Base-by-base conservation (phyloP, 2,329 filamentous ascomycete genomes). In the Blastomyces percursus region DNA sequence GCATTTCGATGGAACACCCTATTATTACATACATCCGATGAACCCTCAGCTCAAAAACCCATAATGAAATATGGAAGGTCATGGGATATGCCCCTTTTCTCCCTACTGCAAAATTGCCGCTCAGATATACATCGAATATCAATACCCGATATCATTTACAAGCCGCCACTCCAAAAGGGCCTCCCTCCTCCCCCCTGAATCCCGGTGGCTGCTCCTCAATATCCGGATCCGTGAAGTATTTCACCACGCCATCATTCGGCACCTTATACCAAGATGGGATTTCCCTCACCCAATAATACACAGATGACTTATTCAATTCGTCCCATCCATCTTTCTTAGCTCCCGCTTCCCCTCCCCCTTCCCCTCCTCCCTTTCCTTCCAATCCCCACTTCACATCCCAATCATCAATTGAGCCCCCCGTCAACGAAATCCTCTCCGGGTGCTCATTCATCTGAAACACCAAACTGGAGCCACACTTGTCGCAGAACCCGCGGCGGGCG, bases 241-340 rank as follows among this genome's bases (percentile, higher is more conserved):
- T 71, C 50, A 64, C 63, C 42, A 72, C 63, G 6, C 71, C 71
- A 69, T 78, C 75, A 27, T 76, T 70, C 12, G 73, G 72, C 32
- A 77, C 50, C 35, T 73, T 68, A 69, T 71, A 75, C 75, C 76
- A 78, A 24, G 67, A 65, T 9, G 72, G 71, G 61, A 73, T 76
- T 64, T 80, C 77, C 42, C 71, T 69, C 4, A 80, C 62, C 63
- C 77, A 82, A 14, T 82, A 80, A 70, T 81, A 78, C 62, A 68
- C 66, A 30, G 66, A 67, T 2, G 71, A 63, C 14, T 58, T 62
- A 1, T 68, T 68, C 38, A 74, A 61, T 8, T 52, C 27, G 5
- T 73, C 51, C 51, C 51, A 54, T 54, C 51, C 51, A 11, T 35
- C 68, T 38, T 70, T 69, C 11, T 51, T 27, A 12, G 12, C 21